Evolutionary conservation across 495 filamentous ascomycete genomes (phyloP), one percentile per base, ranked within the genome.

Genomic region (Penicillium angulare): DNA sequence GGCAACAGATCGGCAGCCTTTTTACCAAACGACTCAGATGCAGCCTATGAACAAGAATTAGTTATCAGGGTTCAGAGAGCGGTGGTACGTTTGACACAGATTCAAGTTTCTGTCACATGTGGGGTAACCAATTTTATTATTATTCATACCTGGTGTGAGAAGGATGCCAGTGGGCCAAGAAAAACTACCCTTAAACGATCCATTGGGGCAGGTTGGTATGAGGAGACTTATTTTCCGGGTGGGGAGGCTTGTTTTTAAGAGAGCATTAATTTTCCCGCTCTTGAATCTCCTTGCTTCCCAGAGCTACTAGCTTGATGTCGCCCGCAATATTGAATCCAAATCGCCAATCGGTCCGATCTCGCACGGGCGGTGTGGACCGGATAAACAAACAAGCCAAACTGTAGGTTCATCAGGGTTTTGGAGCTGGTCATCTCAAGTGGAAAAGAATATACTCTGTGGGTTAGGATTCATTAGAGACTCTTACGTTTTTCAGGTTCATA

Each of bases 141-240:
- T n/a, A n/a, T n/a, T 44, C 64, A 57, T 60, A 95, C 92, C 82
- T 97, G 92, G 68, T 97, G 92, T 8, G 93, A 92, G 68, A 95
- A 96, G 8, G 90, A 92, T 4, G 87, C 81, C 15, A 75, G 56
- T 9, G 92, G 92, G 15, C 92, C 92, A n/a, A 97, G 69, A 63
- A 87, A 97, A 29, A 87, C 86, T 20, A 96, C 88, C 50, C 50
- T 65, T 42, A 70, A 46, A 24, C 52, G 53, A 41, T 59, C 54
- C 59, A 63, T 65, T 4, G 34, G 21, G 33, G 32, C 39, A 49
- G 48, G n/a, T 49, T 29, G 26, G 23, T 12, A 17, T 15, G n/a
- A 1, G 40, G 43, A 20, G 40, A 41, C 20, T 29, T 15, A 31
- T 31, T 31, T 31, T 31, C n/a, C 33, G 15, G 17, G 13, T 10